These are phyloP conservation scores for Agrocybe praecox DNA, from an alignment of 768 basidiomycete species.

Conservation along the genomic window DNA sequence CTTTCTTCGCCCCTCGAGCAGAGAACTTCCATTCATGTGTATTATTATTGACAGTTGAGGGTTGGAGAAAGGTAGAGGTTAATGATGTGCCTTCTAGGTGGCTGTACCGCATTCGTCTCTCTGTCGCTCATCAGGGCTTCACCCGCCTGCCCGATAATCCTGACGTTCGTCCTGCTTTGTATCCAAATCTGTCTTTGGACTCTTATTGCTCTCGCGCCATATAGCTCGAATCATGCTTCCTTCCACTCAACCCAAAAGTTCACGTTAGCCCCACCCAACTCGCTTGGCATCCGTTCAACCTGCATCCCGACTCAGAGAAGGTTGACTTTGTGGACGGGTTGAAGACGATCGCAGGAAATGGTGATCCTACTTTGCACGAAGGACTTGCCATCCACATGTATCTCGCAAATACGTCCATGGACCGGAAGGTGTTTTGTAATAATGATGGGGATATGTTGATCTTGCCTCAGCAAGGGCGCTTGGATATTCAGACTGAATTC, in stretches of 20 bases:
- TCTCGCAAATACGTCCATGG: slow-evolving; percentile 61
- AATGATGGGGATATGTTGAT: slow-evolving; percentile 71
- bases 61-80: neutral
- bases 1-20: slow-evolving; percentile 59
- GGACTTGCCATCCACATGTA: slow-evolving; percentile 70
- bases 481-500: slow-evolving; percentile 72
- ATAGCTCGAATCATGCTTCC: slow-evolving; percentile 66
- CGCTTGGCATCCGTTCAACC: slow-evolving; percentile 64
- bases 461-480: slow-evolving; percentile 62
- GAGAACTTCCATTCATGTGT: slow-evolving; percentile 56
- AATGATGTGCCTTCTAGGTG: slow-evolving; percentile 38
- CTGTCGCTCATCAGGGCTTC: slow-evolving; percentile 69
- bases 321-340: slow-evolving; percentile 62
- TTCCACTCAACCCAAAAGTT: slow-evolving; percentile 60
- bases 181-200: neutral
- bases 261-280: slow-evolving; percentile 65
- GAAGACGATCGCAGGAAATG: slow-evolving; percentile 65
- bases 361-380: slow-evolving; percentile 62
- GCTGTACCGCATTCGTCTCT: slow-evolving; percentile 69
- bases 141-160: slow-evolving; percentile 55
- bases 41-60: neutral
- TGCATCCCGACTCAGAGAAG: slow-evolving; percentile 41
- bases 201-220: neutral
- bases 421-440: slow-evolving; percentile 59
- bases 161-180: slow-evolving; percentile 42